A percentile compares a stretch with the other conserved stretches of the same genome.
Evolutionary conservation across 2,329 filamentous ascomycete species (phyloP).

Genomic region (Botrytis deweyae): DNA sequence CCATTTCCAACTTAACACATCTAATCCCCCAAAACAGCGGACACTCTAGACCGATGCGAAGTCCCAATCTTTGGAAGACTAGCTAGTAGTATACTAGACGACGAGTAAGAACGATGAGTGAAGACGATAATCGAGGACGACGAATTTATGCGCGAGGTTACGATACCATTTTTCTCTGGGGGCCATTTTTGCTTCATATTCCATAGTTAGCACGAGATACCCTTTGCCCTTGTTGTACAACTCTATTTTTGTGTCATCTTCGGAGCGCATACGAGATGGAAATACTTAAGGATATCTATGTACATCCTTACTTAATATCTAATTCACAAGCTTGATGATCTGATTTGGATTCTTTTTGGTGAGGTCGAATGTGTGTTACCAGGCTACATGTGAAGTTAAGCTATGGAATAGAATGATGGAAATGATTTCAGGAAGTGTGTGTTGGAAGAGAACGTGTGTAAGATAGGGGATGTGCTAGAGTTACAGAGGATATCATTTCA

Average conservation of each 20-base stretch:
- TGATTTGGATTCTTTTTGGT: not conserved
- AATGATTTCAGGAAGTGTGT: too few species aligned
- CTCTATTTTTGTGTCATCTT: not conserved
- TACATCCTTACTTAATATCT: conserved; percentile 2
- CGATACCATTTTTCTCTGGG: not conserved
- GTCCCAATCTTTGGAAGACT: conserved; percentile 82
- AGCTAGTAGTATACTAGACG: conserved; percentile 86
- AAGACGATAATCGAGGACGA: not conserved
- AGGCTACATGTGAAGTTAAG: not conserved
- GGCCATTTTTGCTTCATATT: conserved; percentile 11
- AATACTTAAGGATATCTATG: not conserved
- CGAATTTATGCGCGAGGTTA: not conserved
- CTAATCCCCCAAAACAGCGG: conserved; percentile 47
- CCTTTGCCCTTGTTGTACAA: conserved; percentile 5
- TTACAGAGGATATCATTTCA: too few species aligned
- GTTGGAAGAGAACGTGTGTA: too few species aligned
- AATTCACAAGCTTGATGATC: not conserved
- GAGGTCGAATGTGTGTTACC: not conserved
- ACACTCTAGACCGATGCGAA: conserved; percentile 59
- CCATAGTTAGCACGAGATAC: conserved; percentile 7
- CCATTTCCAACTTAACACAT: not conserved
- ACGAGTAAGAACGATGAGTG: conserved; percentile 53
- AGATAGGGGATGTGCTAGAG: too few species aligned
- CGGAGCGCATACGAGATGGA: not conserved
- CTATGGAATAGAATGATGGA: not conserved